A percentile compares a stretch with the other conserved stretches of the same genome.
These are phyloP conservation scores for Nakazawaea siamensis DNA, from an alignment of 805 yeast species.

Conservation along the genomic window DNA sequence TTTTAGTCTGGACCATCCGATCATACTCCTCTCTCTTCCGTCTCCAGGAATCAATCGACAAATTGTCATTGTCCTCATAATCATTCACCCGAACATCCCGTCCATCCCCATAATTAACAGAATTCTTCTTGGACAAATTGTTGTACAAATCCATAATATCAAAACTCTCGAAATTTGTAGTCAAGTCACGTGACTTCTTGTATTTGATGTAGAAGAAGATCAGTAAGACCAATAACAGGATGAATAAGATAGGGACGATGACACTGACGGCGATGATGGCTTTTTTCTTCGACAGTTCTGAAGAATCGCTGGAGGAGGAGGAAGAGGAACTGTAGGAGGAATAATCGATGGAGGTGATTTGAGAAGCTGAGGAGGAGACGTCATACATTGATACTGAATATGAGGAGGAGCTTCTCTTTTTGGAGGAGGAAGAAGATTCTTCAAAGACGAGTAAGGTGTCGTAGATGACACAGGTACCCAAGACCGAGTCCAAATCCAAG, in stretches of 20 bases:
- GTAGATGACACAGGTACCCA: constrained; percentile 47
- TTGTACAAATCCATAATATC: constrained; percentile 23
- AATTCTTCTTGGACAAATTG: constrained; percentile 11
- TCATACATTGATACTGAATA: constrained; percentile 36
- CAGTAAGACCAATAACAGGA: constrained; percentile 14
- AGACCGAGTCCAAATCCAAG: constrained; percentile 19
- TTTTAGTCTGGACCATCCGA: constrained; percentile 10
- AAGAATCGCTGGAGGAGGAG: constrained; percentile 3
- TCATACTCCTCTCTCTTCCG: constrained; percentile 41
- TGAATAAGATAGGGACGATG: constrained; percentile 23
- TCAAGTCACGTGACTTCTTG: constrained; percentile 20
- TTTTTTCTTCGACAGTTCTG: constrained; percentile 14
- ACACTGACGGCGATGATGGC: constrained; percentile 33
- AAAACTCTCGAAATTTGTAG: constrained; percentile 13
- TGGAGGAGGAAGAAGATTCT: background rate
- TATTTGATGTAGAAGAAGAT: constrained; percentile 13
- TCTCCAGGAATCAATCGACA: constrained; percentile 46
- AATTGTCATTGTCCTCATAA: constrained; percentile 30
- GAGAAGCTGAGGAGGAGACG: constrained; percentile 24
- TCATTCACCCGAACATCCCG: constrained; percentile 21
- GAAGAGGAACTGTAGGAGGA: constrained; percentile 13
- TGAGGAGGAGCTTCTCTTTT: constrained; percentile 13
- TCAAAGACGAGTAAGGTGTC: constrained; percentile 38
- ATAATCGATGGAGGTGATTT: constrained; percentile 24
- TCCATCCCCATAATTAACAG: constrained; percentile 11